Evolutionary conservation across 257 asterid genomes (phyloP).

Genomic region (Solanum tarapatanum): DNA sequence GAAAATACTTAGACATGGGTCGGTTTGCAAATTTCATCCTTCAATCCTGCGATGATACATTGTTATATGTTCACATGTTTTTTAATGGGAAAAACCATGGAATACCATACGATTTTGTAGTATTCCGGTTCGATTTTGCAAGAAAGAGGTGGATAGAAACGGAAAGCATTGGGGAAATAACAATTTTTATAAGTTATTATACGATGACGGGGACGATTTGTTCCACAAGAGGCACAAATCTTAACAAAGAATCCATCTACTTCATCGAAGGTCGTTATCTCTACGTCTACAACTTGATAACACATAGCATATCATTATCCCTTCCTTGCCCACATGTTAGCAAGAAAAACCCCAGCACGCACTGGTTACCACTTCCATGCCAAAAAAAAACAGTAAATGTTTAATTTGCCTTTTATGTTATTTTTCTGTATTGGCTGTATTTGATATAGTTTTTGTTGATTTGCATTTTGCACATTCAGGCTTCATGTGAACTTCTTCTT

Average conservation of each 20-base stretch:
- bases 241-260: not conserved
- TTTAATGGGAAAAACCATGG: not conserved
- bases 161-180: not conserved
- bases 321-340: not conserved
- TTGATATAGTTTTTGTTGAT: too few relatives aligned
- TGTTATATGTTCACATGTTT: not conserved
- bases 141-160: not conserved
- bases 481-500: too few relatives aligned
- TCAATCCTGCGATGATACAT: not conserved
- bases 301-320: not conserved
- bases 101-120: not conserved
- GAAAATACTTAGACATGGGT: not conserved
- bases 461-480: too few relatives aligned
- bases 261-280: not conserved
- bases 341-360: not conserved
- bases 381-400: too few relatives aligned
- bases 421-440: too few relatives aligned
- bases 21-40: not conserved
- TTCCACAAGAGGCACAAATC: not conserved
- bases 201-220: not conserved
- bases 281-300: not conserved
- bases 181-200: not conserved
- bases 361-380: not conserved
- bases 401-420: too few relatives aligned
- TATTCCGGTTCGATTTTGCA: not conserved